Evolutionary conservation across 192 early-diverging fungal genomes (phyloP).

Genomic region (Dispira parvispora): DNA sequence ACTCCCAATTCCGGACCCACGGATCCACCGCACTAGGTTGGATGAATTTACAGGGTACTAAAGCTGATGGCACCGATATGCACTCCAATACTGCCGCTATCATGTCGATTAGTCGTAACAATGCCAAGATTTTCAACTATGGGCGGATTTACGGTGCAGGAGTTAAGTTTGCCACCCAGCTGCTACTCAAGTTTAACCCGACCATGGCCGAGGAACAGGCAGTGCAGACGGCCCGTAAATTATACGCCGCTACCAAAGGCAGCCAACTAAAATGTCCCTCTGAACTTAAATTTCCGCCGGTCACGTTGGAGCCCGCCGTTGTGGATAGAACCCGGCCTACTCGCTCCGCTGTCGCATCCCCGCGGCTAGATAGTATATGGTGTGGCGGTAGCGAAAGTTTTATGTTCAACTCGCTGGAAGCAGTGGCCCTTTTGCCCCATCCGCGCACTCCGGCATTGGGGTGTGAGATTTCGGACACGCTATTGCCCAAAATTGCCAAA

Average conservation of each 20-base stretch:
- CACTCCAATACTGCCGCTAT: conserved; percentile 86
- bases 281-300: not conserved
- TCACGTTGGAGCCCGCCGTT: conserved; percentile 12
- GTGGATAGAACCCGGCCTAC: not conserved
- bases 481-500: conserved; percentile 39
- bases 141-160: conserved; percentile 92
- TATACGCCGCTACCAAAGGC: conserved; percentile 80
- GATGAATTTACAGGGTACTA: conserved; percentile 95
- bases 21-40: conserved; percentile 88
- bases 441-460: conserved; percentile 76
- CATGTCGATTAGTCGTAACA: conserved; percentile 67
- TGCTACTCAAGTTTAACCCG: conserved; percentile 67
- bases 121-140: conserved; percentile 94
- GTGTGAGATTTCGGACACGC: conserved; percentile 75
- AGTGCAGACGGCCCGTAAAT: conserved; percentile 36
- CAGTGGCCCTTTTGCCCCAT: conserved; percentile 48
- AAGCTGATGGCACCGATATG: conserved; percentile 72
- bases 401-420: conserved; percentile 87
- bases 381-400: conserved; percentile 80
- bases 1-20: conserved; percentile 83
- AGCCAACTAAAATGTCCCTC: conserved; percentile 22
- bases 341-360: not conserved
- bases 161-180: conserved; percentile 53
- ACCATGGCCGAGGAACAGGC: conserved; percentile 49
- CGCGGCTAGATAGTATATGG: conserved; percentile 38